Evolutionary conservation across 129 eudicot genomes (phyloP), one percentile per base, ranked within the genome.

Genomic region (Flaveria linearis): DNA sequence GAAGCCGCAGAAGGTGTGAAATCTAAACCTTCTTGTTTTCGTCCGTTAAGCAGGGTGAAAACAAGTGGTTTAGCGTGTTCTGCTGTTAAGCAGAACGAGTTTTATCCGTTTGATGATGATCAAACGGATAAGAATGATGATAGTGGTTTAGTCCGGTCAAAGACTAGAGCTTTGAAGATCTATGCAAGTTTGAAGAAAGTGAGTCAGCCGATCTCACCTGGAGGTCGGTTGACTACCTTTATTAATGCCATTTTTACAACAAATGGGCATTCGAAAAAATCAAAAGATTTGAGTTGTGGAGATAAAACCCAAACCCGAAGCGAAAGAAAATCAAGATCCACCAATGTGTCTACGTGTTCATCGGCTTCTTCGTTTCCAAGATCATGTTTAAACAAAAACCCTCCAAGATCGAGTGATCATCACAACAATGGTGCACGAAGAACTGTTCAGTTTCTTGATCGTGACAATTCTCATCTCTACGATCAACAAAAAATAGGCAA

Each of bases 121-220:
- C 81, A 47, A 67, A 51, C 60, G 60, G 43, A 63, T 28, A 33
- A 33, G 6, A 33, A 33, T 33, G 39, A 33, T 5, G 75, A 85
- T 11, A 39, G 49, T 72, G 82, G 80, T 58, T 13, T 87, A 69
- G 77, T 85, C 28, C 77, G 79, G 74, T 84, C 89, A 1, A 86
- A 84, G 39, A 33, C 39, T 5, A 33, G 39, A 13, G 96, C 94
- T 5, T 41, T 81, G 58, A 89, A 86, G 80, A 73, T 92, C 16
- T 89, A 92, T 42, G 55, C 87, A 3, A 92, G 89, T 51, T 75
- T 92, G 75, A 92, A 88, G 85, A 88, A 86, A 17, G 78, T 86
- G 85, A 89, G 90, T 80, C 90, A 89, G 82, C 96, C 96, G 39
- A 88, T 92, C 79, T 92, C 98, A 1, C 96, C 98, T 0, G 98